Percentiles rank a stretch among this genome's conserved stretches.
Evolutionary conservation across 495 filamentous ascomycete species (phyloP).

Genomic region (Penicillium canescens): DNA sequence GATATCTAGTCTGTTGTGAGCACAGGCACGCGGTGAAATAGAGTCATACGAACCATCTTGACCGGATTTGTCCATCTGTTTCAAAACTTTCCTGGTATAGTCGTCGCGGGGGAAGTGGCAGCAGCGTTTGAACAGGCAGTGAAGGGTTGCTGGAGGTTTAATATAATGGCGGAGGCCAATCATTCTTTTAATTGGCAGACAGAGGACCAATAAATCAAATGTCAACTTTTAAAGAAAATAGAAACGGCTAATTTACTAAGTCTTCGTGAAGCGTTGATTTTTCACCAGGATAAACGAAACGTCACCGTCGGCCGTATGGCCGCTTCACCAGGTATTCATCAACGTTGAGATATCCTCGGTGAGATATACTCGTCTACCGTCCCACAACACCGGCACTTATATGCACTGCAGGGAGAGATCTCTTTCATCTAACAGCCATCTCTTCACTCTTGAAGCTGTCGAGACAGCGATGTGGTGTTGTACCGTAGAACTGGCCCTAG

Average conservation of each 20-base stretch:
- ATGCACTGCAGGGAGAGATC: no score
- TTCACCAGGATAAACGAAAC: background rate
- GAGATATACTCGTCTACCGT: no score
- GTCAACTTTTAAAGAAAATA: background rate
- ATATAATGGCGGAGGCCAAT: background rate
- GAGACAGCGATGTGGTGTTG: no score
- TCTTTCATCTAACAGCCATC: no score
- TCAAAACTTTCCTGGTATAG: background rate
- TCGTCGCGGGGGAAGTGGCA: background rate
- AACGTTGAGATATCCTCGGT: background rate
- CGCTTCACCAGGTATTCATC: background rate
- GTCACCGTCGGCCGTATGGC: background rate
- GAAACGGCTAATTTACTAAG: background rate
- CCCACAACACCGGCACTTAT: no score
- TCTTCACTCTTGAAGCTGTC: no score
- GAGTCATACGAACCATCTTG: background rate
- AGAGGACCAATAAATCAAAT: background rate
- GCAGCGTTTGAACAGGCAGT: background rate
- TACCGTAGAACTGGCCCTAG: no score
- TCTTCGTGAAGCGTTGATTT: background rate
- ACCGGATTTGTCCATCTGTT: background rate
- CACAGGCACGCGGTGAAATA: background rate
- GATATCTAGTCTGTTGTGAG: background rate
- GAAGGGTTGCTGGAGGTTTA: background rate
- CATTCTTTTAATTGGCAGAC: background rate